A percentile compares a stretch with the other conserved stretches of the same genome.
phyloP scores from a whole-genome alignment of 345 rosid genomes.

The Hypericum perforatum region DNA sequence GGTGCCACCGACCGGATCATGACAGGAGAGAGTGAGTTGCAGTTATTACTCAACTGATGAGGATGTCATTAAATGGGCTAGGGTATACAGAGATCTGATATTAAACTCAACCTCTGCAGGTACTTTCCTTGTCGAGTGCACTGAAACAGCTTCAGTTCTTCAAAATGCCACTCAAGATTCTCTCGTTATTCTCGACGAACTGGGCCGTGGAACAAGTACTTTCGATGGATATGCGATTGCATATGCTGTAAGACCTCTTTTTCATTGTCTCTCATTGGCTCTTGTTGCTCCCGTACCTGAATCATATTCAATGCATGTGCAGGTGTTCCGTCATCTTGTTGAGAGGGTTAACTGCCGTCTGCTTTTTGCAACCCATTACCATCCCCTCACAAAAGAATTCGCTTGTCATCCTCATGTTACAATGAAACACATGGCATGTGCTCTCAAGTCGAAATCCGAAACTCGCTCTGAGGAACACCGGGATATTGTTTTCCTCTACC shows the following conservation, averaged over 20 bases:
- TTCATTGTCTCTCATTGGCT: background rate
- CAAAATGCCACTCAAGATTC: slow-evolving; percentile 89
- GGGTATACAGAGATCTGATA: background rate
- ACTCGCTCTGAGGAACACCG: slow-evolving; percentile 23
- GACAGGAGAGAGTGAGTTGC: slow-evolving; percentile 83
- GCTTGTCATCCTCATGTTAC: slow-evolving; percentile 73
- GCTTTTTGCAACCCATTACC: slow-evolving; percentile 91
- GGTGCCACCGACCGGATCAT: slow-evolving; percentile 90
- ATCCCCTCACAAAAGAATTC: slow-evolving; percentile 86
- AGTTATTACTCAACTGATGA: background rate
- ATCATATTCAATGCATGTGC: slow-evolving; percentile 7
- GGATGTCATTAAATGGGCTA: too few species aligned
- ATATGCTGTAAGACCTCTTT: slow-evolving; percentile 51
- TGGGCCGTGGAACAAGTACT: slow-evolving; percentile 97
- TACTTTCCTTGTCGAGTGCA: slow-evolving; percentile 83
- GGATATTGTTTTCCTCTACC: slow-evolving; percentile 68
- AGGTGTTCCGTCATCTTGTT: slow-evolving; percentile 91
- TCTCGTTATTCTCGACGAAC: slow-evolving; percentile 81
- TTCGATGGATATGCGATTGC: slow-evolving; percentile 96
- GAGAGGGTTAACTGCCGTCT: slow-evolving; percentile 79
- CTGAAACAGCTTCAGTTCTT: slow-evolving; percentile 95
- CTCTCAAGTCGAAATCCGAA: slow-evolving; percentile 32
- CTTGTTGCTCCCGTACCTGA: too few species aligned
- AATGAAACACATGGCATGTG: slow-evolving; percentile 87
- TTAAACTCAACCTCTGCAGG: slow-evolving; percentile 28